These are phyloP conservation scores for Psilocybe cubensis DNA, from an alignment of 768 basidiomycete genomes.

Conservation along the genomic window DNA sequence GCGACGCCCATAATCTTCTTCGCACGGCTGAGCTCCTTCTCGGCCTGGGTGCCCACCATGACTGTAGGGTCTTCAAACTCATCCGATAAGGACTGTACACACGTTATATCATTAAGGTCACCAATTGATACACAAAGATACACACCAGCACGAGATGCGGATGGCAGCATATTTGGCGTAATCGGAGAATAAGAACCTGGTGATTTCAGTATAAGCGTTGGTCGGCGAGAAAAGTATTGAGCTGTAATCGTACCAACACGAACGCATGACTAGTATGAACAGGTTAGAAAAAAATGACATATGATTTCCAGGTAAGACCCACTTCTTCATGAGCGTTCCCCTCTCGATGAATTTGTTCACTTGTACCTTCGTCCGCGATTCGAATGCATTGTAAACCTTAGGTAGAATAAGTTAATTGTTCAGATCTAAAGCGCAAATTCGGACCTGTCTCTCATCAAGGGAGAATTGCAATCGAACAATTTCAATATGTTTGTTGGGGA, in stretches of 20 bases:
- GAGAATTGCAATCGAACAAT: conserved; percentile 66
- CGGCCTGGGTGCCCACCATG: conserved; percentile 47
- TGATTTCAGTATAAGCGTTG: neutral
- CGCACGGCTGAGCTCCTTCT: conserved; percentile 63
- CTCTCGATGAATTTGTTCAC: conserved; percentile 64
- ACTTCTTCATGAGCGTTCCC: conserved; percentile 76
- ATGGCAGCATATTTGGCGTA: conserved; percentile 76
- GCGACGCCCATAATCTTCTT: conserved; percentile 45
- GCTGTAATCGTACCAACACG: conserved; percentile 41
- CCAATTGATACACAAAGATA: neutral
- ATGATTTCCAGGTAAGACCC: conserved; percentile 23
- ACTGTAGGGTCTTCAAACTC: conserved; percentile 55
- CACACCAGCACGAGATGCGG: conserved; percentile 70
- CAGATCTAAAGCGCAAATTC: conserved; percentile 10
- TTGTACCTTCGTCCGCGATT: conserved; percentile 54
- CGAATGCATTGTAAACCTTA: conserved; percentile 57
- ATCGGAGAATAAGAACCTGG: conserved; percentile 73
- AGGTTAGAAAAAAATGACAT: neutral
- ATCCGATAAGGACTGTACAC: conserved; percentile 34
- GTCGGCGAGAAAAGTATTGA: neutral
- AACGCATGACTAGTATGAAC: conserved; percentile 42
- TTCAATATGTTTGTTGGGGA: conserved; percentile 64
- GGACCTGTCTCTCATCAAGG: conserved; percentile 64
- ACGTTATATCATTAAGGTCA: neutral
- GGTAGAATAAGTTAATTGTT: neutral